Evolutionary conservation across 2,329 filamentous ascomycete genomes (phyloP), one percentile per base, ranked within the genome.

Genomic region (Phialocephala subalpina): DNA sequence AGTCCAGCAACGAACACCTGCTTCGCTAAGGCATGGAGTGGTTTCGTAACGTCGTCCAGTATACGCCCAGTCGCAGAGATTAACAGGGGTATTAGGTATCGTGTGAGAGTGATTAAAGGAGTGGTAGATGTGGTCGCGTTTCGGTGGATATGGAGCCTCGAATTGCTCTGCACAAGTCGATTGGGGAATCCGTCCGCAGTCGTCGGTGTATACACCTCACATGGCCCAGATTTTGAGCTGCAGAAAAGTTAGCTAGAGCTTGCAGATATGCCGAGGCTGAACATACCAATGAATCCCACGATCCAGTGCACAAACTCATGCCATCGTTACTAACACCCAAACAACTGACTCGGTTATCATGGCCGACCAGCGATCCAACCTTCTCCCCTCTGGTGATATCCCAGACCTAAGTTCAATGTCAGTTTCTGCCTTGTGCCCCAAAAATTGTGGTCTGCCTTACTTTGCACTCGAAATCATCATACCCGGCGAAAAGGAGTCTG

Each of bases 391-490:
- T 92, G 64, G 97, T 93, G 69, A 97, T 90, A 81, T 99, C 96
- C 96, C 96, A 99, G 67, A 98, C 96, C 95, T 98, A 70, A 1
- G 36, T 20, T 49, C 73, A 61, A 73, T 29, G 49, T 62, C 57
- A 66, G 61, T 11, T 18, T 5, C 8, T 35, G 18, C 2, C 12
- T 49, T 7, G 16, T 38, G 22, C 25, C 20, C 22, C 27, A n/a
- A 45, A 40, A n/a, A 27, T 14, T 20, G 6, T 22, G 12, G 12
- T 38, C 14, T 40, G n/a, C 66, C 88, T 76, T 84, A 97, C 95
- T 91, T 98, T 99, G 94, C 96, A 99, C 82, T 99, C 96, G 76
- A 97, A 99, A 78, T 99, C 96, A 77, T 99, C 96, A 77, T 99
- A 99, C 73, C 96, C 96, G 63, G 96, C 96, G 79, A 99, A 99